Percentiles rank a stretch among this genome's conserved stretches.
These are phyloP conservation scores for Ogataea hybrid DNA, from an alignment of 1,139 yeast genomes.

Conservation along the genomic window DNA sequence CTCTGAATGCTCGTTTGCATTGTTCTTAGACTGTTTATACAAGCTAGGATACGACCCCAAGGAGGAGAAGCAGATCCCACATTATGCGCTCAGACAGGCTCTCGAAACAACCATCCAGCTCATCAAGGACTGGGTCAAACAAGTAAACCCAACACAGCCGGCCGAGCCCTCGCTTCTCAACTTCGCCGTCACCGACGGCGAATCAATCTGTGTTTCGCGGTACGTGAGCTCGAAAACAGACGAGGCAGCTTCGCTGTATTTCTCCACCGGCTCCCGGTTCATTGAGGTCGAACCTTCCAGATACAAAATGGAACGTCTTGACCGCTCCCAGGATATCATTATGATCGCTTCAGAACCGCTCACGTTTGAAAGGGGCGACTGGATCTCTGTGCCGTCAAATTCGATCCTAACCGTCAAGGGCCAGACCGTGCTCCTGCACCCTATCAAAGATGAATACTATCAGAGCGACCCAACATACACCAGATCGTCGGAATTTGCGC, in stretches of 20 bases:
- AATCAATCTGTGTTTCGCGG: slow-evolving; percentile 81
- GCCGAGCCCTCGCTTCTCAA: slow-evolving; percentile 83
- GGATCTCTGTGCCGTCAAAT: slow-evolving; percentile 97
- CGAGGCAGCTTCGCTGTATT: slow-evolving; percentile 95
- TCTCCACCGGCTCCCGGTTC: slow-evolving; percentile 89
- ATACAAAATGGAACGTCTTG: slow-evolving; percentile 90
- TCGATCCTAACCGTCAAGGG: slow-evolving; percentile 79
- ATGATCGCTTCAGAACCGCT: slow-evolving; percentile 96
- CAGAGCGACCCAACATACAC: slow-evolving; percentile 64
- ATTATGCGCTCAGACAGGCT: slow-evolving; percentile 63
- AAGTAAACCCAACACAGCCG: slow-evolving; percentile 40
- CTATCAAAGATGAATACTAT: slow-evolving; percentile 86
- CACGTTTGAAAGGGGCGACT: slow-evolving; percentile 94
- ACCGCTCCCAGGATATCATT: slow-evolving; percentile 90
- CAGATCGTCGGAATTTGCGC: slow-evolving; percentile 81
- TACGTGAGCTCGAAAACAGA: slow-evolving; percentile 87
- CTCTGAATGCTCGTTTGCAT: slow-evolving; percentile 91
- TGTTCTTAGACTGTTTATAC: slow-evolving; percentile 73
- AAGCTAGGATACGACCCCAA: slow-evolving; percentile 76
- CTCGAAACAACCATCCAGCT: slow-evolving; percentile 68
- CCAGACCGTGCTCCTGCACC: slow-evolving; percentile 87
- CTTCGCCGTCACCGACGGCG: slow-evolving; percentile 94
- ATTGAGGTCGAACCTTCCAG: slow-evolving; percentile 87
- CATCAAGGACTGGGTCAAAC: slow-evolving; percentile 66
- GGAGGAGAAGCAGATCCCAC: slow-evolving; percentile 43